Evolutionary conservation across 495 filamentous ascomycete species (phyloP).

Genomic region (Annulohypoxylon maeteangense): DNA sequence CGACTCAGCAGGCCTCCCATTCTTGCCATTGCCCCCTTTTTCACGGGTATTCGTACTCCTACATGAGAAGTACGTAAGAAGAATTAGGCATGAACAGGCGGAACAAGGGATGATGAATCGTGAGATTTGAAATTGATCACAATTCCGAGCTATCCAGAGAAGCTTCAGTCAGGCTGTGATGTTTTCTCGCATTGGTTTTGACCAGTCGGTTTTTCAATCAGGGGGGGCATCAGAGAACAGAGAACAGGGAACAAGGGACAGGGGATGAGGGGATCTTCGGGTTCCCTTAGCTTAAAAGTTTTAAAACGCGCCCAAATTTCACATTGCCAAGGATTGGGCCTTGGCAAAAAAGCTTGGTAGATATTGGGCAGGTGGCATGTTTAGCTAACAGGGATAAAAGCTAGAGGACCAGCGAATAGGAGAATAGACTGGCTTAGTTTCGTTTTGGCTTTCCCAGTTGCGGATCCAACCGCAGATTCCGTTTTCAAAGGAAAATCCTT

Average conservation of each 20-base stretch:
- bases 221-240: conserved; percentile 4
- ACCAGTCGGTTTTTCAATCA: conserved; percentile 6
- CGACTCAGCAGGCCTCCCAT: conserved; percentile 25
- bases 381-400: conserved; percentile 20
- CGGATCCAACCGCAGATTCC: conserved; percentile 26
- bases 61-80: conserved; percentile 7
- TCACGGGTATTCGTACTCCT: not conserved
- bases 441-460: not conserved
- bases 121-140: not conserved
- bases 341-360: conserved; percentile 43
- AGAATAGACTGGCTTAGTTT: conserved; percentile 15
- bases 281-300: conserved; percentile 23
- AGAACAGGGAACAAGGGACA: conserved; percentile 20
- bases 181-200: not conserved
- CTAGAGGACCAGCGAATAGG: conserved; percentile 19
- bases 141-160: not conserved
- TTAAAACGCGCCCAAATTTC: conserved; percentile 26
- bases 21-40: not conserved
- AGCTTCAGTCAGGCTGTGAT: not conserved
- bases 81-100: conserved; percentile 12
- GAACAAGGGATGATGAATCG: not conserved
- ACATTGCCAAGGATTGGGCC: conserved; percentile 31
- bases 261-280: conserved; percentile 28
- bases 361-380: conserved; percentile 30
- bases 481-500: not conserved